Conservation (phyloP, 2,329 filamentous ascomycete genomes). For the Penicillium sp. region DNA sequence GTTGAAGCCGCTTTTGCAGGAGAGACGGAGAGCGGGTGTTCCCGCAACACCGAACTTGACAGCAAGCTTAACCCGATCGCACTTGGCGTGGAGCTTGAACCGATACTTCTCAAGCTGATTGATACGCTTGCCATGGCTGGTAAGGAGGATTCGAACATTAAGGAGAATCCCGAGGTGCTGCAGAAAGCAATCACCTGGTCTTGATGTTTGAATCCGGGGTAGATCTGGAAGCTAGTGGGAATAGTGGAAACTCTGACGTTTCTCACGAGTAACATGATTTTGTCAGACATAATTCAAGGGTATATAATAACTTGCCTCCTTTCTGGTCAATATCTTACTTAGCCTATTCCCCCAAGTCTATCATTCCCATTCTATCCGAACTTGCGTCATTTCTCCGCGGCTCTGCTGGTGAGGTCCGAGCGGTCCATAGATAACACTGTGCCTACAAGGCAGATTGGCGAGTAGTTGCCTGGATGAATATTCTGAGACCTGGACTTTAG, state of each 20-base stretch:
- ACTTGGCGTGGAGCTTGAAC: conserved; percentile 20
- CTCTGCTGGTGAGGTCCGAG: conserved; percentile 8
- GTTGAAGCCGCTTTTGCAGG: conserved; percentile 24
- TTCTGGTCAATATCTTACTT: neutral
- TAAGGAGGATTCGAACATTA: conserved; percentile 15
- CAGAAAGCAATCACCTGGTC: conserved; percentile 10
- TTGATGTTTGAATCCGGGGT: neutral
- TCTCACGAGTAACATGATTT: too few relatives aligned
- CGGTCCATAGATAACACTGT: too few relatives aligned
- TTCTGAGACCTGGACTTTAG: too few relatives aligned
- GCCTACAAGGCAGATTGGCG: too few relatives aligned
- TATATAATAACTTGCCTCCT: too few relatives aligned
- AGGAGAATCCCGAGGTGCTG: conserved; percentile 14
- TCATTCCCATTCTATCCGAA: conserved; percentile 10
- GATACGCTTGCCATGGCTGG: conserved; percentile 16
- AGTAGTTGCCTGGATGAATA: too few relatives aligned
- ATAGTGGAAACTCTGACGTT: too few relatives aligned
- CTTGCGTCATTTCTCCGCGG: conserved; percentile 19
- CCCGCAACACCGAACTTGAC: conserved; percentile 16
- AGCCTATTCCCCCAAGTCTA: neutral
- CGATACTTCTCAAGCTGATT: conserved; percentile 19
- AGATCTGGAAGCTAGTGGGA: too few relatives aligned
- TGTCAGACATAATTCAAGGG: too few relatives aligned
- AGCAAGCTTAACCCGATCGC: conserved; percentile 21
- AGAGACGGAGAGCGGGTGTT: conserved; percentile 17